phyloP scores from a whole-genome alignment of 1,284 basidiomycete genomes.

The Cutaneotrichosporon sp. region DNA sequence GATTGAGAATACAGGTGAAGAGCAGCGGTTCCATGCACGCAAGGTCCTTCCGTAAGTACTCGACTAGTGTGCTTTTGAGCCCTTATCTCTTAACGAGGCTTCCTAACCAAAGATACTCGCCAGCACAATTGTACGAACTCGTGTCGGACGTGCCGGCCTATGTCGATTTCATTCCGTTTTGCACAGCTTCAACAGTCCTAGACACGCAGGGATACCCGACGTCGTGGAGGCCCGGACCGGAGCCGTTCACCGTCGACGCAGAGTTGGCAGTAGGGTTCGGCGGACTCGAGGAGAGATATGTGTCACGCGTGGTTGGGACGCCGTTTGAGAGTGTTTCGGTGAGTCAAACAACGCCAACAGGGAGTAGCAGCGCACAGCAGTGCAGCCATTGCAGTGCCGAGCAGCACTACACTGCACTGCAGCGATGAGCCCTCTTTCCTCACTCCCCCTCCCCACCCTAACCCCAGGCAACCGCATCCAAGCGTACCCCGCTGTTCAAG shows the following conservation, averaged over 20 bases:
- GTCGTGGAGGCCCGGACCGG: constrained; percentile 46
- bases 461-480: constrained; percentile 65
- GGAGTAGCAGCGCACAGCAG: background rate
- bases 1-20: constrained; percentile 32
- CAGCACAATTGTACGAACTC: constrained; percentile 74
- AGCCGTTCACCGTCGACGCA: constrained; percentile 66
- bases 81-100: background rate
- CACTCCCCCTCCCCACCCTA: background rate
- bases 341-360: constrained; percentile 35
- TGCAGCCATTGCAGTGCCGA: background rate
- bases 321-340: constrained; percentile 78
- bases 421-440: background rate
- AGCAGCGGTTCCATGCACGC: constrained; percentile 58
- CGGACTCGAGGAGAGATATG: constrained; percentile 80
- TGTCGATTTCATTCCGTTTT: constrained; percentile 84
- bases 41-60: constrained; percentile 75
- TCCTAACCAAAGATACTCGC: constrained; percentile 63
- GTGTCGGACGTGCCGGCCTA: constrained; percentile 88
- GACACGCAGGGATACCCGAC: constrained; percentile 31
- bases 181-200: constrained; percentile 71
- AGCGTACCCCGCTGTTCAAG: constrained; percentile 81
- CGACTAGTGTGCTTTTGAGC: background rate
- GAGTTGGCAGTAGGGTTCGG: constrained; percentile 88
- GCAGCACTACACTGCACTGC: too few relatives aligned
- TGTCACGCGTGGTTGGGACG: constrained; percentile 75